A percentile compares a stretch with the other conserved stretches of the same genome.
Evolutionary conservation across 495 filamentous ascomycete species (phyloP).

Genomic region (Peziza echinospora): DNA sequence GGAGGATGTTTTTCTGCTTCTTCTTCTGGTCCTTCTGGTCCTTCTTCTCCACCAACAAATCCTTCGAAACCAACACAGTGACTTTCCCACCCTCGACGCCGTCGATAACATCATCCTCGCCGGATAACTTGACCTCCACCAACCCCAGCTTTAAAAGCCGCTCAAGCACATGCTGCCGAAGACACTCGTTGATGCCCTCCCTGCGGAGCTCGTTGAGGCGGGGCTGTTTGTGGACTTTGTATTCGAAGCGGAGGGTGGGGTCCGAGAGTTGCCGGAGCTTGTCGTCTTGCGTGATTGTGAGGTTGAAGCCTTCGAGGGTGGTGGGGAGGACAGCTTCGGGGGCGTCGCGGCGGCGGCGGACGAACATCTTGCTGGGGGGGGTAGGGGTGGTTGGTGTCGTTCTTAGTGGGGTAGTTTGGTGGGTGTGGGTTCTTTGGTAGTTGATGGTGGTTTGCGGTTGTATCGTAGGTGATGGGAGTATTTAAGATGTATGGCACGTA

Average conservation of each 20-base stretch:
- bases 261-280: background rate
- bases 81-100: no score
- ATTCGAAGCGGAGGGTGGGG: background rate
- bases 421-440: no score
- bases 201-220: background rate
- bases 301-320: background rate
- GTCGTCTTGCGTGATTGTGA: background rate
- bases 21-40: background rate
- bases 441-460: no score
- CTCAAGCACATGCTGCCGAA: conserved; percentile 34
- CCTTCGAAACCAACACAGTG: conserved; percentile 10
- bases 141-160: conserved; percentile 41
- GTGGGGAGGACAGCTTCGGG: background rate
- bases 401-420: no score
- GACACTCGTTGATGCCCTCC: conserved; percentile 9
- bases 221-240: background rate
- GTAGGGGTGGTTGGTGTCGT: no score
- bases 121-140: conserved; percentile 25
- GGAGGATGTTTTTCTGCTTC: conserved; percentile 9
- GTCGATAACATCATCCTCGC: no score
- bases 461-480: no score
- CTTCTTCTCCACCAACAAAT: background rate
- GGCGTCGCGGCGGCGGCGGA: background rate
- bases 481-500: no score
- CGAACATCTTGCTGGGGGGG: no score